Evolutionary conservation across 2,329 filamentous ascomycete species (phyloP).

Genomic region (Penicillium sp.): DNA sequence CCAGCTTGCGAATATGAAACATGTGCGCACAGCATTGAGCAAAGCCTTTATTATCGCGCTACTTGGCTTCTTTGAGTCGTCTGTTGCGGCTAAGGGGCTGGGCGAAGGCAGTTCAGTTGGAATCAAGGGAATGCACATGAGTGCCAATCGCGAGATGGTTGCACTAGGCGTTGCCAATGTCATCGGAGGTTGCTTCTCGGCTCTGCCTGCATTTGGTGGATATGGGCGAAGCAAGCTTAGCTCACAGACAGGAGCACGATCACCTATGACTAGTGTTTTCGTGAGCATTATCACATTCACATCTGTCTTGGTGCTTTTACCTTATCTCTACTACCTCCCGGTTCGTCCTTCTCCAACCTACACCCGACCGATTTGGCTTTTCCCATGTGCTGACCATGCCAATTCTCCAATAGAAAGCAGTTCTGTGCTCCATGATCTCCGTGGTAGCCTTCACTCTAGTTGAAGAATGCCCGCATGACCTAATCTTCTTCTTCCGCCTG

Average conservation of each 20-base stretch:
- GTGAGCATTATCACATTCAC: constrained; percentile 78
- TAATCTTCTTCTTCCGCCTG: constrained; percentile 83
- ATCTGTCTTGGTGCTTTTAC: constrained; percentile 76
- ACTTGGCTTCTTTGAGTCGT: constrained; percentile 97
- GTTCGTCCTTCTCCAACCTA: constrained; percentile 53
- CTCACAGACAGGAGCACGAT: constrained; percentile 83
- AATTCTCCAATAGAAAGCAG: constrained; percentile 67
- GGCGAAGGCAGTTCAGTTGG: constrained; percentile 61
- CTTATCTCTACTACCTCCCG: constrained; percentile 94
- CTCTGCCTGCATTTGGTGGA: constrained; percentile 88
- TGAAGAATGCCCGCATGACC: constrained; percentile 91
- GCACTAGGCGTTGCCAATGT: constrained; percentile 88
- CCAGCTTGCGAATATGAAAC: constrained; percentile 68
- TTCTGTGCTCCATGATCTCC: constrained; percentile 88
- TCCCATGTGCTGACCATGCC: neutral
- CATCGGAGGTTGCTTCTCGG: constrained; percentile 88
- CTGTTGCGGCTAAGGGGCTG: constrained; percentile 89
- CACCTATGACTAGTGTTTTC: constrained; percentile 89
- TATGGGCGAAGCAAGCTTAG: constrained; percentile 97
- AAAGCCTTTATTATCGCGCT: constrained; percentile 92
- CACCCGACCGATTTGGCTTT: neutral
- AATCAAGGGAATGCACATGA: constrained; percentile 77
- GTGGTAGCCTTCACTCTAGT: constrained; percentile 93
- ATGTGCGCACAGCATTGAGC: constrained; percentile 81
- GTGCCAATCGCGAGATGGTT: constrained; percentile 88